Evolutionary conservation across 306 rosid species (phyloP).

Genomic region (Prunus mume): DNA sequence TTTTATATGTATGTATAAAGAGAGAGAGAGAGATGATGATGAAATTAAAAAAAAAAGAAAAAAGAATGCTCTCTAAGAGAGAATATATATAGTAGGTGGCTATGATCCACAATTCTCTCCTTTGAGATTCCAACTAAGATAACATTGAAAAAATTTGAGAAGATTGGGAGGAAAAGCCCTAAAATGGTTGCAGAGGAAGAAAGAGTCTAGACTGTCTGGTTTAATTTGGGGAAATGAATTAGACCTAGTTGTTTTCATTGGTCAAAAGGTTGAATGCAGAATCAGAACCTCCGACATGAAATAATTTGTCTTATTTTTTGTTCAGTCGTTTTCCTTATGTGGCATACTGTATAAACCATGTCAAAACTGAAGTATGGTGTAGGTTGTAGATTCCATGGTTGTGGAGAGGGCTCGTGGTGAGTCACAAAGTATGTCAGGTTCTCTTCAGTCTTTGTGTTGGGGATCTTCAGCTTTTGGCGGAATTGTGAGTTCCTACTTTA

Average conservation of each 20-base stretch:
- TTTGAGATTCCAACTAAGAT: neutral
- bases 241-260: neutral
- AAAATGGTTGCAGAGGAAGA: neutral
- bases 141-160: neutral
- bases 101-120: neutral
- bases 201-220: neutral
- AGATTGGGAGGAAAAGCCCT: neutral
- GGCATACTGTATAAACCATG: neutral
- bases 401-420: constrained; percentile 99
- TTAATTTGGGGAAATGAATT: neutral
- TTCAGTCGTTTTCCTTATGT: neutral
- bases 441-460: constrained; percentile 99
- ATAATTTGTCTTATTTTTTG: neutral
- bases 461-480: constrained; percentile 99
- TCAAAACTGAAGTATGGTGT: constrained; percentile 37
- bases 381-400: constrained; percentile 99
- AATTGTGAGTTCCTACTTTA: constrained; percentile 91
- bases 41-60: neutral
- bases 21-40: neutral
- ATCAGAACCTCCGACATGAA: neutral
- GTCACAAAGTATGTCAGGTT: constrained; percentile 95
- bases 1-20: neutral
- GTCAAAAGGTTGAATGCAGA: neutral
- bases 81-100: neutral
- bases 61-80: neutral